Conservation (phyloP, 805 yeast species). For the Lipomyces chichibuensis region DNA sequence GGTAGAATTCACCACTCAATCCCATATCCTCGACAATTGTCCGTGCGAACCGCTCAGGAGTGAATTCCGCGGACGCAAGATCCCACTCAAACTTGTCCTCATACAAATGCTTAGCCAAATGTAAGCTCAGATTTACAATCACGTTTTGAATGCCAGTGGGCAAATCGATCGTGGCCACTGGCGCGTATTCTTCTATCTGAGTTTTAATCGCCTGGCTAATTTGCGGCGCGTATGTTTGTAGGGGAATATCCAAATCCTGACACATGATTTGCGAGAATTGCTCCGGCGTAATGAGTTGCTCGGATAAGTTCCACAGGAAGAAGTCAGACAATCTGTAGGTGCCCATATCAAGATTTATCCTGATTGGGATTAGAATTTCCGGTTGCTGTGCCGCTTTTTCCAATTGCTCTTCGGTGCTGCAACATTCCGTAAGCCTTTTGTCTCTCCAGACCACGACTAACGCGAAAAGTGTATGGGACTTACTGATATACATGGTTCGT, state of each 20-base stretch:
- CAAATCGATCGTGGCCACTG: conserved; percentile 63
- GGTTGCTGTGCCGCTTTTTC: conserved; percentile 49
- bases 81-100: conserved; percentile 98
- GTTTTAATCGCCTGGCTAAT: conserved; percentile 73
- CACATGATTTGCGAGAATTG: conserved; percentile 75
- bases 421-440: background rate
- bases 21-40: conserved; percentile 85
- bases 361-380: conserved; percentile 63
- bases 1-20: conserved; percentile 77
- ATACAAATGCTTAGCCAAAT: conserved; percentile 76
- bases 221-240: conserved; percentile 55
- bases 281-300: conserved; percentile 65
- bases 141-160: conserved; percentile 68
- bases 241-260: conserved; percentile 80
- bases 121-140: conserved; percentile 77
- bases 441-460: background rate
- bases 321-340: conserved; percentile 60
- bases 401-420: conserved; percentile 43
- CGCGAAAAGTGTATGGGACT: background rate
- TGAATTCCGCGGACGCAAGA: conserved; percentile 52
- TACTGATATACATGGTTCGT: conserved; percentile 29
- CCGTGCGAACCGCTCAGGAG: conserved; percentile 85
- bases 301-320: conserved; percentile 71
- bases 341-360: conserved; percentile 62
- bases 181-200: conserved; percentile 76